Evolutionary conservation across 2,329 filamentous ascomycete species (phyloP).

Genomic region (Ascochyta lentis): DNA sequence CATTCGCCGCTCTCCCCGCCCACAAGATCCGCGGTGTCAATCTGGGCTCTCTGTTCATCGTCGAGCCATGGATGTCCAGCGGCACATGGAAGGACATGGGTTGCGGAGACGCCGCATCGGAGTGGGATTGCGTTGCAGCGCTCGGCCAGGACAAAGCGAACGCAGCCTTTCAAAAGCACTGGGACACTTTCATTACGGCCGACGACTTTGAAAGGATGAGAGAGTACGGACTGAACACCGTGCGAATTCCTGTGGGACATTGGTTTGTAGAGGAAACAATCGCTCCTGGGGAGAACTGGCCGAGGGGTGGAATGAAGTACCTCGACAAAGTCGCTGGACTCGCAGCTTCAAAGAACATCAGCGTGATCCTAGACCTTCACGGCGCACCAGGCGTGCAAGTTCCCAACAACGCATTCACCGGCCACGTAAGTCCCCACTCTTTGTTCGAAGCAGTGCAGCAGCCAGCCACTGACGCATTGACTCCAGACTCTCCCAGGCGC

Average conservation of each 20-base stretch:
- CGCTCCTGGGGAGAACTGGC: constrained; percentile 59
- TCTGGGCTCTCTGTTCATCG: constrained; percentile 59
- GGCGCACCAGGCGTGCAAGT: constrained; percentile 61
- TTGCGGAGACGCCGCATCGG: constrained; percentile 54
- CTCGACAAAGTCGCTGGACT: constrained; percentile 57
- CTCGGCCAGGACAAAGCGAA: constrained; percentile 58
- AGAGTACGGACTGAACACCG: constrained; percentile 59
- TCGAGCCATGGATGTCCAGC: constrained; percentile 63
- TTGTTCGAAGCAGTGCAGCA: not conserved
- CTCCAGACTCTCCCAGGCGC: constrained; percentile 37
- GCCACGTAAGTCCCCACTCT: constrained; percentile 39
- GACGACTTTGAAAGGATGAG: constrained; percentile 59
- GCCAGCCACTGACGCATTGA: not conserved
- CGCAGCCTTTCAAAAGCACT: constrained; percentile 58
- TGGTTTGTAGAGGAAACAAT: constrained; percentile 62
- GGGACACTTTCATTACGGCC: constrained; percentile 58
- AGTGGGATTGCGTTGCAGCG: constrained; percentile 62
- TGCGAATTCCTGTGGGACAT: constrained; percentile 63
- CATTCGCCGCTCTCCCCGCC: constrained; percentile 8
- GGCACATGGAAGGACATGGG: constrained; percentile 58
- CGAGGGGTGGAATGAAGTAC: constrained; percentile 56
- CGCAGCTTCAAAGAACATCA: constrained; percentile 59
- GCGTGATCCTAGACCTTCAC: constrained; percentile 63
- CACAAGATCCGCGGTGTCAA: constrained; percentile 63
- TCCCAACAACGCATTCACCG: constrained; percentile 57